Percentiles rank a stretch among this genome's conserved stretches.
Conservation (phyloP, 169 alveolate genomes). For the Plasmodium vivax region DNA sequence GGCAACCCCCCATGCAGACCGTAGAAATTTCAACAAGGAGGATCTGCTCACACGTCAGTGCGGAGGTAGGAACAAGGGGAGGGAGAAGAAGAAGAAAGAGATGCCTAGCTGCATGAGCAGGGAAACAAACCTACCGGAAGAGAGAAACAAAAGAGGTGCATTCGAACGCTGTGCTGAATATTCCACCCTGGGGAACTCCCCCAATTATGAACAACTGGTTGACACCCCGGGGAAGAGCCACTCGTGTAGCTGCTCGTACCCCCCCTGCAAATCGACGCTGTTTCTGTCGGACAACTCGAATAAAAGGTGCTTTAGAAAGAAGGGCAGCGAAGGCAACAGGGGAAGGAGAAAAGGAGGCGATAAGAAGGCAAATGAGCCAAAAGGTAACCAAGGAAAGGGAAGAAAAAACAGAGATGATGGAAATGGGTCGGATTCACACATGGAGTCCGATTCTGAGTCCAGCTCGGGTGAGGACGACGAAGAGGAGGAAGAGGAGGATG, state of each 20-base stretch:
- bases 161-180: background rate
- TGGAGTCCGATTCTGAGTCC: constrained; percentile 41
- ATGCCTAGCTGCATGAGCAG: background rate
- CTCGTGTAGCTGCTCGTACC: background rate
- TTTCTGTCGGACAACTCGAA: background rate
- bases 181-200: background rate
- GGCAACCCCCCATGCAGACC: background rate
- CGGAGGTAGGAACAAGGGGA: background rate
- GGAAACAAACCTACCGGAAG: background rate
- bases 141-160: background rate
- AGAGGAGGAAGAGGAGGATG: background rate
- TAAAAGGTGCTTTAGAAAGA: background rate
- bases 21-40: background rate
- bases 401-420: background rate
- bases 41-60: background rate
- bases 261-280: background rate
- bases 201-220: background rate
- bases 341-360: constrained; percentile 13
- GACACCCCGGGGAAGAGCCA: background rate
- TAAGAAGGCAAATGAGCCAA: constrained; percentile 4
- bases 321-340: background rate
- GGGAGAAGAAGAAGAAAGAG: background rate
- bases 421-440: background rate
- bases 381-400: constrained; percentile 11
- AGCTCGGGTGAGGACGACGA: constrained; percentile 19